Conservation (phyloP, 208 protist species). For the Crithidia sp. region DNA sequence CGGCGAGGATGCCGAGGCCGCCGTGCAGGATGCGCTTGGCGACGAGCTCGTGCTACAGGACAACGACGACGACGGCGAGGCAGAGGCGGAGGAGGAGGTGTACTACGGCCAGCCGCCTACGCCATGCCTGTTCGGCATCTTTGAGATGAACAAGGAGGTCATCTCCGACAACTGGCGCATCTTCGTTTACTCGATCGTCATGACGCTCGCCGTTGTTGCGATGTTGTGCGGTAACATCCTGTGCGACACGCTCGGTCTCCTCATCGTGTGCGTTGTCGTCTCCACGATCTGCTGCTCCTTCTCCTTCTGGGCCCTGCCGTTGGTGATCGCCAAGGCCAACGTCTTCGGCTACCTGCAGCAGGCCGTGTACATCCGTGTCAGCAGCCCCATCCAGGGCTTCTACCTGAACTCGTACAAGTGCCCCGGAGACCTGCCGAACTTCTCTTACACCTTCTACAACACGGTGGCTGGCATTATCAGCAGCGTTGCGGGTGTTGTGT, state of each 20-base stretch:
- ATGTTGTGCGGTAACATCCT: slow-evolving; percentile 54
- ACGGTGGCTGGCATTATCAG: slow-evolving; percentile 54
- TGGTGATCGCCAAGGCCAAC: slow-evolving; percentile 65
- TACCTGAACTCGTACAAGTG: slow-evolving; percentile 54
- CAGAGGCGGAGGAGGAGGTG: slow-evolving; percentile 4
- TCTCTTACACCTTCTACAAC: slow-evolving; percentile 69
- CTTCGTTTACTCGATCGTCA: slow-evolving; percentile 52
- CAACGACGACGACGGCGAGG: slow-evolving; percentile 3
- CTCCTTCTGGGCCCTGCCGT: slow-evolving; percentile 64
- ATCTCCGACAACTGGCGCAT: slow-evolving; percentile 49
- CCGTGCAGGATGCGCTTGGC: slow-evolving; percentile 4
- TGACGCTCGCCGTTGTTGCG: slow-evolving; percentile 49
- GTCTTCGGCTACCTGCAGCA: slow-evolving; percentile 58
- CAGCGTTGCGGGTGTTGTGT: slow-evolving; percentile 37
- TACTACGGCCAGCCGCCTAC: slow-evolving; percentile 22
- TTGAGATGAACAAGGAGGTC: slow-evolving; percentile 73
- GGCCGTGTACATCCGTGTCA: slow-evolving; percentile 50
- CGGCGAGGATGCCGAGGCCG: slow-evolving; percentile 16
- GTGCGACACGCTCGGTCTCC: slow-evolving; percentile 35
- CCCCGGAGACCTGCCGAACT: slow-evolving; percentile 51
- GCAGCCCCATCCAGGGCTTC: slow-evolving; percentile 46
- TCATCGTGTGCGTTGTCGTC: slow-evolving; percentile 43
- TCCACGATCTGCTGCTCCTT: slow-evolving; percentile 40
- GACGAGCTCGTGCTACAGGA: slow-evolving; percentile 6
- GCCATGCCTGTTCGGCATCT: slow-evolving; percentile 37